These are phyloP conservation scores for Orychophragmus violaceus DNA, from an alignment of 345 rosid species.

Conservation along the genomic window DNA sequence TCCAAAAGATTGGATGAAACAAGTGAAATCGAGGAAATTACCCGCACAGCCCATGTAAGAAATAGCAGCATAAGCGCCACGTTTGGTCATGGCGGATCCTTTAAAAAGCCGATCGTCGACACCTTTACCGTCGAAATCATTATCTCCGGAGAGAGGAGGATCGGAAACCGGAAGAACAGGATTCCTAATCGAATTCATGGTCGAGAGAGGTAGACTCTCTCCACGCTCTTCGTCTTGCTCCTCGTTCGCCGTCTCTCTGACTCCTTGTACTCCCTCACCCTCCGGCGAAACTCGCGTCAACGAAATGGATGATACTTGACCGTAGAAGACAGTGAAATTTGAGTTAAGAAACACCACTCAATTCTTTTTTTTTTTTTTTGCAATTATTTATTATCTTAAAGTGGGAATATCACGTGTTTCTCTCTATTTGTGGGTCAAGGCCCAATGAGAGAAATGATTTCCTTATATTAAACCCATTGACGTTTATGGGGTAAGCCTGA, in stretches of 20 bases:
- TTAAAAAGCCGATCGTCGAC: conserved; percentile 57
- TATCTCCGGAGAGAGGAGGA: conserved; percentile 48
- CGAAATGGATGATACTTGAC: too few relatives aligned
- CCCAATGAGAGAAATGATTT: too few relatives aligned
- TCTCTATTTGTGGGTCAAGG: not conserved
- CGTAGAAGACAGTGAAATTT: too few relatives aligned
- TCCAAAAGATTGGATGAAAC: too few relatives aligned
- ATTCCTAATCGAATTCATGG: conserved; percentile 41
- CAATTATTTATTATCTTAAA: not conserved
- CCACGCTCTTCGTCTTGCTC: conserved; percentile 12
- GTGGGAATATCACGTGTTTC: not conserved
- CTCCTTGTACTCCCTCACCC: too few relatives aligned
- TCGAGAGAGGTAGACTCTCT: conserved; percentile 37
- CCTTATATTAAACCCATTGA: not conserved
- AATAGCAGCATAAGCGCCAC: conserved; percentile 84
- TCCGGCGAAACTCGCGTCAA: too few relatives aligned
- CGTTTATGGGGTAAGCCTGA: not conserved
- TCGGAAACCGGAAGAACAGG: conserved; percentile 65
- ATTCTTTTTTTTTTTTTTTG: not conserved
- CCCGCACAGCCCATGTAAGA: conserved; percentile 98
- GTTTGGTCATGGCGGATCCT: conserved; percentile 93
- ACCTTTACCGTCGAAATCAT: conserved; percentile 44
- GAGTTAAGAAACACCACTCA: not conserved
- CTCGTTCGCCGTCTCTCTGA: conserved; percentile 10
- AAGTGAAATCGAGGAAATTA: conserved; percentile 18